These are phyloP conservation scores for Solanum paucissectum DNA, from an alignment of 257 asterid genomes.

Conservation along the genomic window DNA sequence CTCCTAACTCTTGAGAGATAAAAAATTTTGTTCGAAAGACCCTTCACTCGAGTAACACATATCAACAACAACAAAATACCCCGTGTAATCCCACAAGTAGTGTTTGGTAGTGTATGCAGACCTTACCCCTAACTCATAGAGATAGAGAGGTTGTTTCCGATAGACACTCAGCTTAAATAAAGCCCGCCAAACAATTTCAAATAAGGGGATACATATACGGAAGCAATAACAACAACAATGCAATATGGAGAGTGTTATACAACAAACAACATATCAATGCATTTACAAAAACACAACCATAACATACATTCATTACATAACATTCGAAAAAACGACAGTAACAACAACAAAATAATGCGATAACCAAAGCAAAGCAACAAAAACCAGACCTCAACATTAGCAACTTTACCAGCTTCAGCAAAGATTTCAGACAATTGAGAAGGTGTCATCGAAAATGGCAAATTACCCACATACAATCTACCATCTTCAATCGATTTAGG, in stretches of 20 bases:
- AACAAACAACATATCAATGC: neutral
- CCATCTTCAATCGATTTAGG: conserved; percentile 39
- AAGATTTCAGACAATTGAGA: conserved; percentile 67
- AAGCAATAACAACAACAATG: neutral
- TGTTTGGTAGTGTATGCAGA: neutral
- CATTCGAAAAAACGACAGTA: neutral
- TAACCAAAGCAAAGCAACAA: neutral
- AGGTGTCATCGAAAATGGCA: conserved; percentile 76
- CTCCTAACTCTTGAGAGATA: neutral
- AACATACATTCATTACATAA: neutral
- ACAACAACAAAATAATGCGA: neutral
- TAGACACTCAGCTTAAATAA: neutral
- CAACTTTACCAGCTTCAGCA: conserved; percentile 71
- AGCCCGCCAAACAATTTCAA: neutral
- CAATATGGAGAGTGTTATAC: neutral
- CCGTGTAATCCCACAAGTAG: neutral
- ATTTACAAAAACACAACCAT: neutral
- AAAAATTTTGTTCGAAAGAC: neutral
- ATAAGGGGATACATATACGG: neutral
- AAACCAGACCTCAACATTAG: conserved; percentile 55
- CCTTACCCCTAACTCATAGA: neutral
- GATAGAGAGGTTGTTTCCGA: neutral
- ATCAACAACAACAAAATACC: neutral
- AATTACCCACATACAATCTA: conserved; percentile 77
- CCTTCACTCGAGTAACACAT: neutral